These are phyloP conservation scores for Clausena lansium DNA, from an alignment of 345 rosid species.

Conservation along the genomic window DNA sequence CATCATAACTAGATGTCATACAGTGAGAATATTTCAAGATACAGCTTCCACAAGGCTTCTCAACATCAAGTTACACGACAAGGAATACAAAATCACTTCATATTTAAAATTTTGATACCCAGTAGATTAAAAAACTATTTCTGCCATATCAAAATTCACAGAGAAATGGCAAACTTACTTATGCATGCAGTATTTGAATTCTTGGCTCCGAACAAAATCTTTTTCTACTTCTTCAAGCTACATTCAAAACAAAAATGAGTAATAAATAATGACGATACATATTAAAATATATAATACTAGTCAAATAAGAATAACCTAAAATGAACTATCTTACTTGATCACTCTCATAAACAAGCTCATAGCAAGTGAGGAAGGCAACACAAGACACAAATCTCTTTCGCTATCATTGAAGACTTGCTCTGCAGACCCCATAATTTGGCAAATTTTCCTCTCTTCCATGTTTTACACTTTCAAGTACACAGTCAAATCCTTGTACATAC, in stretches of 20 bases:
- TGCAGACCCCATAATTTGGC: constrained; percentile 72
- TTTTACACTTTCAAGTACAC: not conserved
- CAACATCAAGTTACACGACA: not conserved
- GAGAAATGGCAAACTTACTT: constrained; percentile 48
- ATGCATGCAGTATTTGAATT: constrained; percentile 75
- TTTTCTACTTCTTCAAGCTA: constrained; percentile 91
- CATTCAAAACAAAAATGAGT: constrained; percentile 5
- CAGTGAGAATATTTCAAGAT: not conserved
- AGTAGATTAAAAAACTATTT: not conserved
- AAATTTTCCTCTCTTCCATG: not conserved
- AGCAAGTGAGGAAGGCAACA: constrained; percentile 67
- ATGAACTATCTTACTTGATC: constrained; percentile 57
- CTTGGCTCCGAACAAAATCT: constrained; percentile 68
- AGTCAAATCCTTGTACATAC: not conserved
- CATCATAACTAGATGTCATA: not conserved
- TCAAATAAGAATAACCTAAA: not conserved
- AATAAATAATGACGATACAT: not conserved
- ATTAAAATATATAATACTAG: not conserved
- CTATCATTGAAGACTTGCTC: constrained; percentile 60
- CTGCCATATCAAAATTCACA: not conserved
- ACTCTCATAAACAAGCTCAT: constrained; percentile 64
- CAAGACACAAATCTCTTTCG: constrained; percentile 75
- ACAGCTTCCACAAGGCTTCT: not conserved
- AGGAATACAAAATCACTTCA: not conserved
- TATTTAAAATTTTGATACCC: not conserved